Percentiles rank a stretch among this genome's conserved stretches.
phyloP scores from a whole-genome alignment of 2,329 filamentous ascomycete genomes.

The Fusarium nanum region DNA sequence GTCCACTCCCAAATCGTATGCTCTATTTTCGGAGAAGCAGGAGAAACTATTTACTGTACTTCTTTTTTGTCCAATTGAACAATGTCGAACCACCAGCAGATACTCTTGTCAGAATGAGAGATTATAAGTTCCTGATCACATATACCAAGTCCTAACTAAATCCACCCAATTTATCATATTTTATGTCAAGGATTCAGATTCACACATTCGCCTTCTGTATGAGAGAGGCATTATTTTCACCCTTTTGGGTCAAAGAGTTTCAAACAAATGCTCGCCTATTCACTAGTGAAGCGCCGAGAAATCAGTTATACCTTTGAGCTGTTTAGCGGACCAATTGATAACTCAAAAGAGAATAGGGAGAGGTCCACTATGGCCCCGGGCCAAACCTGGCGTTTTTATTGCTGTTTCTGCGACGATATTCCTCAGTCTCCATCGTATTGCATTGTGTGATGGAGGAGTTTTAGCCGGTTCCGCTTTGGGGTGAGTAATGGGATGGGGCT shows the following conservation, averaged over 20 bases:
- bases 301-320: conserved; percentile 1
- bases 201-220: conserved; percentile 9
- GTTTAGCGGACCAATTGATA: conserved; percentile 39
- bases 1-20: conserved; percentile 4
- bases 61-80: background rate
- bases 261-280: conserved; percentile 10
- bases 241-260: conserved; percentile 9
- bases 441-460: conserved; percentile 3
- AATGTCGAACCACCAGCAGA: conserved; percentile 11
- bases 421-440: conserved; percentile 6
- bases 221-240: conserved; percentile 1
- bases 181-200: background rate
- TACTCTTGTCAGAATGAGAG: background rate
- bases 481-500: conserved; percentile 14
- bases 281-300: conserved; percentile 29
- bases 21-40: conserved; percentile 5
- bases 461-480: conserved; percentile 28
- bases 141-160: conserved; percentile 7
- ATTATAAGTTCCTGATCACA: conserved; percentile 3
- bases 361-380: conserved; percentile 21
- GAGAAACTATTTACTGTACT: background rate
- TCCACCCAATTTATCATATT: background rate
- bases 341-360: background rate
- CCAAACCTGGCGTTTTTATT: conserved; percentile 14
- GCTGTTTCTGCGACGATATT: conserved; percentile 12